Evolutionary conservation across 805 yeast genomes (phyloP).

Genomic region (Metschnikowia chrysomelidarum): DNA sequence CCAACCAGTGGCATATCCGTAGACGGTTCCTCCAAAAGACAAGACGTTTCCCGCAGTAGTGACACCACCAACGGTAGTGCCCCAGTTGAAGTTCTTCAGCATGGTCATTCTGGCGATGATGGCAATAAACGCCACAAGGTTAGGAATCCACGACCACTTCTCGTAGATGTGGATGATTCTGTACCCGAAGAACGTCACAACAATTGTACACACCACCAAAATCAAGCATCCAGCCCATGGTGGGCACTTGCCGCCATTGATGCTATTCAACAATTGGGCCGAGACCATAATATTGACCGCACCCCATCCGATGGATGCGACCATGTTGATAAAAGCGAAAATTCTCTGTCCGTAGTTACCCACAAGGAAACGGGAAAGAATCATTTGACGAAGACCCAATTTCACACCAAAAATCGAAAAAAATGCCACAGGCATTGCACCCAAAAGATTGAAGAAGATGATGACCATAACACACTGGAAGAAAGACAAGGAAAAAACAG

Average conservation of each 20-base stretch:
- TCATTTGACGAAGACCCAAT: slow-evolving; percentile 86
- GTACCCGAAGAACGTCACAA: slow-evolving; percentile 83
- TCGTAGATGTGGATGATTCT: slow-evolving; percentile 77
- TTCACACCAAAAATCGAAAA: slow-evolving; percentile 81
- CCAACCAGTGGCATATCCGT: slow-evolving; percentile 95
- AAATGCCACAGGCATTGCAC: slow-evolving; percentile 77
- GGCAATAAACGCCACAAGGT: slow-evolving; percentile 66
- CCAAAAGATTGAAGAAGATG: slow-evolving; percentile 70
- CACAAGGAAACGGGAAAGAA: slow-evolving; percentile 70
- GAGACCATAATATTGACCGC: slow-evolving; percentile 89
- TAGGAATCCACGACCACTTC: slow-evolving; percentile 88
- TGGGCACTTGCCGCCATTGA: slow-evolving; percentile 67
- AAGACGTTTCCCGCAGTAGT: slow-evolving; percentile 74
- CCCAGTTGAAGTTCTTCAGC: slow-evolving; percentile 55
- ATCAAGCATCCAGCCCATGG: slow-evolving; percentile 90
- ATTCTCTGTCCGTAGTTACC: slow-evolving; percentile 77
- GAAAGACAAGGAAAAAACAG: slow-evolving; percentile 66
- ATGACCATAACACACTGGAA: slow-evolving; percentile 68
- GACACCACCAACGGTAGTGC: slow-evolving; percentile 45
- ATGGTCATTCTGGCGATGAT: slow-evolving; percentile 74
- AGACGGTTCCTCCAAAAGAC: slow-evolving; percentile 78
- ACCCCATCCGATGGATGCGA: slow-evolving; percentile 95
- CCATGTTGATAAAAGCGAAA: slow-evolving; percentile 70
- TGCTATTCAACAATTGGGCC: slow-evolving; percentile 77
- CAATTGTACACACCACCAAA: slow-evolving; percentile 61